Conservation (phyloP, 805 yeast genomes). For the Kluyveromyces starmeri region DNA sequence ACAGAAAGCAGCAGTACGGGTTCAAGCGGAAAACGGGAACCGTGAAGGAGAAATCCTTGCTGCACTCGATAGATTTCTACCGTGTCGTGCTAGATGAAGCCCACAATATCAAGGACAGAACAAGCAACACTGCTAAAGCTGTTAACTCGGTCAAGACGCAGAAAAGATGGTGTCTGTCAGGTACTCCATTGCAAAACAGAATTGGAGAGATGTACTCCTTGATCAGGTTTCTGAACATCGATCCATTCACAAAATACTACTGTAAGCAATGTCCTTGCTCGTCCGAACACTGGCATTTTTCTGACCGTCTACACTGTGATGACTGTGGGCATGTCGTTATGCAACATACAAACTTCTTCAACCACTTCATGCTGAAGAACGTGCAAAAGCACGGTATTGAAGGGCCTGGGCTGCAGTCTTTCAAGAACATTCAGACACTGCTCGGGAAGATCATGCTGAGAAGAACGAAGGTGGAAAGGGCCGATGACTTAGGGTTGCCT, state of each 20-base stretch:
- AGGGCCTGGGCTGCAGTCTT: slow-evolving; percentile 74
- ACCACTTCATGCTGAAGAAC: slow-evolving; percentile 90
- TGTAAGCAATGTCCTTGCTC: slow-evolving; percentile 90
- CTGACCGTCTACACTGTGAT: slow-evolving; percentile 78
- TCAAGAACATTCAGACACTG: slow-evolving; percentile 64
- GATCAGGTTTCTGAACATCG: slow-evolving; percentile 71
- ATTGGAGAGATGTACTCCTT: slow-evolving; percentile 95
- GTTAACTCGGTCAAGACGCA: slow-evolving; percentile 65
- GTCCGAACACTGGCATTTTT: slow-evolving; percentile 75
- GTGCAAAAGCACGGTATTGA: slow-evolving; percentile 78
- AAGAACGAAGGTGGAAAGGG: slow-evolving; percentile 91
- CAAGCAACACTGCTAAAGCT: slow-evolving; percentile 87
- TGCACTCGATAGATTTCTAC: slow-evolving; percentile 70
- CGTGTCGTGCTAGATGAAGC: slow-evolving; percentile 93
- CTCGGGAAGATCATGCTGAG: slow-evolving; percentile 80
- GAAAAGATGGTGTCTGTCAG: slow-evolving; percentile 86
- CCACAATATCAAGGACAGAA: slow-evolving; percentile 92
- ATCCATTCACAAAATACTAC: slow-evolving; percentile 82
- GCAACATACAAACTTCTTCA: slow-evolving; percentile 92
- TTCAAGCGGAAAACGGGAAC: slow-evolving; percentile 62
- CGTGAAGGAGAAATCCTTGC: slow-evolving; percentile 63
- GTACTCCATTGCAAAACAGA: slow-evolving; percentile 93
- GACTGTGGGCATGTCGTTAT: slow-evolving; percentile 85
- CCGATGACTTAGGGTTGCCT: slow-evolving; percentile 95
- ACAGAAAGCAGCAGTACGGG: slow-evolving; percentile 74